Evolutionary conservation across 805 yeast species (phyloP).

Genomic region (Pichia heedii): DNA sequence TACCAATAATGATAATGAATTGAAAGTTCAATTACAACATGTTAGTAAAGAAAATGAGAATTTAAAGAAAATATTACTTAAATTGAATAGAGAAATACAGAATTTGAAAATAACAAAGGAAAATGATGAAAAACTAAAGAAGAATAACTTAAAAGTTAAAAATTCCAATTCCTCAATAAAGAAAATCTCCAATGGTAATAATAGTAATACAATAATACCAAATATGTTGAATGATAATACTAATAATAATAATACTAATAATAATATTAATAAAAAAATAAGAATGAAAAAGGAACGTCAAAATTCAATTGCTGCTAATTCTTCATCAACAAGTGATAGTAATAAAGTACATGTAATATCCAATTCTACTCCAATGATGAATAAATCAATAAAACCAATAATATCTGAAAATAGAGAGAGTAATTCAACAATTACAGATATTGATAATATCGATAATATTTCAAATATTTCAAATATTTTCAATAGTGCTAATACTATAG

Average conservation of each 20-base stretch:
- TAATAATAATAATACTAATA: too few species aligned
- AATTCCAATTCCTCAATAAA: not conserved
- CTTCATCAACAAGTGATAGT: not conserved
- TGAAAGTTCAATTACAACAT: constrained; percentile 31
- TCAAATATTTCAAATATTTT: not conserved
- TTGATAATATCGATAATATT: not conserved
- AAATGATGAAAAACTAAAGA: constrained; percentile 11
- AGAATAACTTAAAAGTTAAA: not conserved
- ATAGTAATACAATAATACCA: too few species aligned
- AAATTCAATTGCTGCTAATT: not conserved
- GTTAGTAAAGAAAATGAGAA: constrained; percentile 37
- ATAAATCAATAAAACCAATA: too few species aligned
- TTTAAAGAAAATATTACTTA: constrained; percentile 32
- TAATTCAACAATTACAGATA: not conserved
- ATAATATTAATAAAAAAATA: too few species aligned
- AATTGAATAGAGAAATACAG: constrained; percentile 33
- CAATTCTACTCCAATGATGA: not conserved
- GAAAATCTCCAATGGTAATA: not conserved
- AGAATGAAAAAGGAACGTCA: not conserved
- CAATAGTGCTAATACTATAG: constrained; percentile 19
- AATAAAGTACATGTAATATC: not conserved
- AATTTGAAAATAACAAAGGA: constrained; percentile 20
- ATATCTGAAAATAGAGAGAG: not conserved
- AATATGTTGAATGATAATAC: too few species aligned
- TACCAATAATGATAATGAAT: constrained; percentile 24